Percentiles rank a stretch among this genome's conserved stretches.
phyloP scores from a whole-genome alignment of 129 eudicot genomes.

The Heracleum sosnowskyi region DNA sequence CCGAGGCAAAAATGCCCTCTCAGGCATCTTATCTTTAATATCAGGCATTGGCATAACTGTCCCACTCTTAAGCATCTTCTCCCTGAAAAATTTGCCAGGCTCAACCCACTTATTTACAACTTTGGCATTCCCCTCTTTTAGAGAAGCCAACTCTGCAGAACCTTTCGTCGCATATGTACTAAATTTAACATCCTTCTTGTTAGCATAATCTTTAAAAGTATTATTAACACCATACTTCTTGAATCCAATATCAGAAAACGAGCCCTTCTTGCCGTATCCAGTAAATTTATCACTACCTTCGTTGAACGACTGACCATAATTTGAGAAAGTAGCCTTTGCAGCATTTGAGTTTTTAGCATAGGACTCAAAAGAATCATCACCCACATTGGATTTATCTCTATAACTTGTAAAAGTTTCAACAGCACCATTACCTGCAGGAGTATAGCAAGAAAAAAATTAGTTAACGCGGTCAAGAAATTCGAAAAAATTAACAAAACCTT shows the following conservation, averaged over 20 bases:
- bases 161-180: constrained; percentile 24
- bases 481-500: neutral
- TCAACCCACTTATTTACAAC: constrained; percentile 68
- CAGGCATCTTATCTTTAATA: constrained; percentile 62
- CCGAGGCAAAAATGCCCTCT: constrained; percentile 88
- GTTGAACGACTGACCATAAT: constrained; percentile 67
- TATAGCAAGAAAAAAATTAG: neutral
- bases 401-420: constrained; percentile 49
- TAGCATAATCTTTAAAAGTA: constrained; percentile 77
- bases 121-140: constrained; percentile 29
- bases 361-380: constrained; percentile 58
- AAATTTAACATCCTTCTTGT: constrained; percentile 45
- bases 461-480: too few relatives aligned
- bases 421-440: constrained; percentile 47
- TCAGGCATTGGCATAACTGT: constrained; percentile 71
- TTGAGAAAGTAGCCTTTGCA: constrained; percentile 36
- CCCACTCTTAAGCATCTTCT: constrained; percentile 46
- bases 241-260: constrained; percentile 37
- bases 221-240: constrained; percentile 57
- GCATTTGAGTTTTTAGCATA: constrained; percentile 61
- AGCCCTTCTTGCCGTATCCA: constrained; percentile 53
- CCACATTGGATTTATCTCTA: constrained; percentile 74
- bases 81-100: constrained; percentile 75
- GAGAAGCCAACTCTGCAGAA: constrained; percentile 14
- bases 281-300: constrained; percentile 74